Evolutionary conservation across 768 basidiomycete species (phyloP).

Genomic region (Amanita jacksonii): DNA sequence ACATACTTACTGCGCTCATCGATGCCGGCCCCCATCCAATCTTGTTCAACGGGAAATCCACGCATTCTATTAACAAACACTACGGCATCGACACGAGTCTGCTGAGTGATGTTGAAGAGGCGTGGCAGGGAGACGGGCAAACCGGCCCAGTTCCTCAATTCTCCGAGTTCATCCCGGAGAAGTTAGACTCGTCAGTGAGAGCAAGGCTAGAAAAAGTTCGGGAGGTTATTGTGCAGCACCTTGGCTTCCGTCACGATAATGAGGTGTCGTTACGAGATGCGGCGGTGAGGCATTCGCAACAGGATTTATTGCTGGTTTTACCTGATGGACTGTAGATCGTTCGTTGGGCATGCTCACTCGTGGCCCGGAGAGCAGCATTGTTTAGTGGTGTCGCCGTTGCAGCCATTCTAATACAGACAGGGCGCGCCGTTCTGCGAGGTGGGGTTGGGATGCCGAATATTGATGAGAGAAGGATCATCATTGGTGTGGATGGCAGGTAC

Average conservation of each 20-base stretch:
- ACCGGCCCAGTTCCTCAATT: slow-evolving; percentile 28
- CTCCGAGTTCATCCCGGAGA: slow-evolving; percentile 20
- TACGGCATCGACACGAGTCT: slow-evolving; percentile 96
- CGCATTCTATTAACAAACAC: slow-evolving; percentile 67
- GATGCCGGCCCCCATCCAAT: slow-evolving; percentile 63
- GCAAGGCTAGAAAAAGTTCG: slow-evolving; percentile 45
- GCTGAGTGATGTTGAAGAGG: slow-evolving; percentile 73
- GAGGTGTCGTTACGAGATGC: slow-evolving; percentile 53
- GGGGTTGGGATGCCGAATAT: slow-evolving; percentile 21
- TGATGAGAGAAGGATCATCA: slow-evolving; percentile 45
- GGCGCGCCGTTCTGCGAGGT: slow-evolving; percentile 45
- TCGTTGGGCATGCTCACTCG: slow-evolving; percentile 67
- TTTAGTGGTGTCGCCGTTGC: slow-evolving; percentile 86
- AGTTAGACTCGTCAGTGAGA: slow-evolving; percentile 21
- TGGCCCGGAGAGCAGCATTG: slow-evolving; percentile 73
- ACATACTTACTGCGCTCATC: slow-evolving; percentile 72
- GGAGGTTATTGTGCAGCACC: slow-evolving; percentile 47
- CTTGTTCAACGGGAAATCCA: slow-evolving; percentile 76
- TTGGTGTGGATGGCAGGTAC: slow-evolving; percentile 93
- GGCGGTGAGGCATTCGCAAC: slow-evolving; percentile 36
- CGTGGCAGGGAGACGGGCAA: slow-evolving; percentile 46
- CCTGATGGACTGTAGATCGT: slow-evolving; percentile 48
- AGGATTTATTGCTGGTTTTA: background rate
- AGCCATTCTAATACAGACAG: slow-evolving; percentile 76
- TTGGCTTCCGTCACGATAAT: slow-evolving; percentile 47